Evolutionary conservation across 495 filamentous ascomycete species (phyloP), one percentile per base, ranked within the genome.

Genomic region (Talaromyces thailandensis): DNA sequence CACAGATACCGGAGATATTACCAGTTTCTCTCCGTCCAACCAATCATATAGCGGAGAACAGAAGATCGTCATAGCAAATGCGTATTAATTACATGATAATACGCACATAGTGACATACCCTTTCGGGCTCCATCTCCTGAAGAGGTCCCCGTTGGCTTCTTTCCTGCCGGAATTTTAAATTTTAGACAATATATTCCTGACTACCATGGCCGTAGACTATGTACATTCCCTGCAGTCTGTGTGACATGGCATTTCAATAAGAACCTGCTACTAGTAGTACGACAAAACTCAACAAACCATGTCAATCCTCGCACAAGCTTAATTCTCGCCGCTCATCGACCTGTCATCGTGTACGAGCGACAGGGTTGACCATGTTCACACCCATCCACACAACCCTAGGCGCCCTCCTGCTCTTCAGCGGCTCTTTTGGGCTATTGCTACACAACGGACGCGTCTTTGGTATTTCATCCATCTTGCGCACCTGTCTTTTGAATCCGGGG

Each of bases 321-420:
- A 48, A 40, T 40, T 40, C 43, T 48, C 6, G n/a, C 43, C n/a
- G 21, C n/a, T 23, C 43, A 0, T 48, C n/a, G n/a, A 48, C 16
- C n/a, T n/a, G n/a, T n/a, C n/a, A 21, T 5, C 9, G 4, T 1
- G 4, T 18, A 7, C 9, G 6, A 37, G n/a, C 5, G 43, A 12
- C 43, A 48, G 40, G 40, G n/a, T 18, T 7, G 18, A 45, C 16
- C 43, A 86, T 86, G 84, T 85, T 86, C 65, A 86, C 84, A 0
- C 82, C 84, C 0, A 58, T 86, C 11, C 75, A 84, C 60, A 83
- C 84, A 6, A 75, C 79, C 9, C 62, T 85, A 11, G 84, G 84
- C 4, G 82, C 83, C 1, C 62, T 85, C 2, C 67, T 86, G 40
- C 73, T 86, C 52, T 81, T 79, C 65, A 77, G 82, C 60, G 75